phyloP scores from a whole-genome alignment of 345 rosid species.

The Nephelium lappaceum region DNA sequence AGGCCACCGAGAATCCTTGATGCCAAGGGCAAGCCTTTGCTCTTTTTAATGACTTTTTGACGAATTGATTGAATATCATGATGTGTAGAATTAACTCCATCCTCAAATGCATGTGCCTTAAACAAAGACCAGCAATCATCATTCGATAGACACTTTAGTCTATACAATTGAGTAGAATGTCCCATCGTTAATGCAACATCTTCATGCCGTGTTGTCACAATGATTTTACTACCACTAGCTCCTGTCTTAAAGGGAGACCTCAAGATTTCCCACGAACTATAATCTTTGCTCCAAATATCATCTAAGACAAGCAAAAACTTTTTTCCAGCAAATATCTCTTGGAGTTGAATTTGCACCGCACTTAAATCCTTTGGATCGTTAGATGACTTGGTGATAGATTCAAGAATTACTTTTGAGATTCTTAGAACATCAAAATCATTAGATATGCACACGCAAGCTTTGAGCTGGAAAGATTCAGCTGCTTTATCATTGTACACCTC shows the following conservation, averaged over 20 bases:
- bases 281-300: background rate
- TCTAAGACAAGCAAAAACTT: too few species aligned
- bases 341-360: background rate
- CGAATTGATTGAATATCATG: too few species aligned
- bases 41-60: background rate
- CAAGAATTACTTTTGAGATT: too few species aligned
- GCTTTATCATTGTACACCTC: too few species aligned
- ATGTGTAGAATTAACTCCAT: background rate
- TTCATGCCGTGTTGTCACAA: background rate
- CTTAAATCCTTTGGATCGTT: too few species aligned
- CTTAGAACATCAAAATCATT: too few species aligned
- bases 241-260: background rate
- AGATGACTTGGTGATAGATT: too few species aligned
- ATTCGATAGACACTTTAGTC: background rate
- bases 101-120: background rate
- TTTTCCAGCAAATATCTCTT: background rate
- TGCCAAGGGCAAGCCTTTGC: background rate
- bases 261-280: background rate
- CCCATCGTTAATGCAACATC: background rate
- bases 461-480: too few species aligned
- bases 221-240: background rate
- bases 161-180: too few species aligned
- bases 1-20: too few species aligned
- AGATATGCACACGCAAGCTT: too few species aligned
- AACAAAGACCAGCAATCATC: background rate